Evolutionary conservation across 371 early-diverging fungal species (phyloP), one percentile per base, ranked within the genome.

Genomic region (Circinella umbellata): DNA sequence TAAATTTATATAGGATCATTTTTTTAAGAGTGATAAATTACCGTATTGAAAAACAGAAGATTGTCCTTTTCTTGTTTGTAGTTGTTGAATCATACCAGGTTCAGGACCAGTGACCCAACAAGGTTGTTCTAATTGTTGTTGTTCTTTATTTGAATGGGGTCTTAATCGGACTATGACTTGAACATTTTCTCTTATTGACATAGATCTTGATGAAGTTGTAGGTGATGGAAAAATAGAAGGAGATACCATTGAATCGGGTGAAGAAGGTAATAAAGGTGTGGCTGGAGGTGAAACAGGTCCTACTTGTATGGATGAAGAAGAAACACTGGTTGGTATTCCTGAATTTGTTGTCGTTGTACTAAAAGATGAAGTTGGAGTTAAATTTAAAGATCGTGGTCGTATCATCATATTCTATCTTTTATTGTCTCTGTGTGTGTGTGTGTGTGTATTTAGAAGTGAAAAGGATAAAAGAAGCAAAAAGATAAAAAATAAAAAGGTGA

Each of bases 101-200:
- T 49, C 63, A 63, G 69, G 63, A 0, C 63, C 62, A 0, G 63
- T 18, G 1, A 35, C 9, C 69, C 69, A 69, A 20, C 69, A 69
- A 36, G 69, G 39, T 6, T 39, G 10, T 13, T 53, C 27, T 11
- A 38, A 51, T 63, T 42, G 34, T 14, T 13, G 11, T 37, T 18
- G 54, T 48, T 68, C 68, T 36, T 71, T 69, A 36, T 70, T 34
- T 3, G 77, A 71, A 55, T 63, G 65, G 18, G 83, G 83, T 48
- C 83, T 66, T 67, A 80, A 74, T 17, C 83, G 77, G 0, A 80
- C 80, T 70, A 79, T 78, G 36, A 83, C 83, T 36, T 83, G 77
- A 2, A 83, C 74, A 35, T 79, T 80, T 66, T 83, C 83, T 38
- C 27, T 35, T 53, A 62, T 66, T 9, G 66, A 57, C 59, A 48